A percentile compares a stretch with the other conserved stretches of the same genome.
These are phyloP conservation scores for Aristolochia contorta DNA, from an alignment of 164 flowering plant genomes.

Conservation along the genomic window DNA sequence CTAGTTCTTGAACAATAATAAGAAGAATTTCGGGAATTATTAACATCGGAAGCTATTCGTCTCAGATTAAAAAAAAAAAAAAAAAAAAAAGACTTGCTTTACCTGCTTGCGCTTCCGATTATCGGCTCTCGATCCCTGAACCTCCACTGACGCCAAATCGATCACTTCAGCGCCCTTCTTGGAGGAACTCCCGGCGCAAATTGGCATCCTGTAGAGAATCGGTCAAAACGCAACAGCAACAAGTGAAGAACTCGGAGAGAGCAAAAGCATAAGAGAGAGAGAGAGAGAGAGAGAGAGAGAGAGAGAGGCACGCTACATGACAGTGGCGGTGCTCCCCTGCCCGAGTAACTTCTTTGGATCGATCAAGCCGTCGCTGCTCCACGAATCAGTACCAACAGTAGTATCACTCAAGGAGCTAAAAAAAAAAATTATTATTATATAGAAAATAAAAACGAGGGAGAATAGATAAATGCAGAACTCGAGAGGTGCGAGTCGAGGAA, in stretches of 20 bases:
- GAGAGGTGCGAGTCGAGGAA: not conserved
- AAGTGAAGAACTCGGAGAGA: not conserved
- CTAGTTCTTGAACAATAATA: not conserved
- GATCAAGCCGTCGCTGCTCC: too few relatives aligned
- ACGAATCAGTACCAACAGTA: too few relatives aligned
- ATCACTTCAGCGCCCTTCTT: not conserved
- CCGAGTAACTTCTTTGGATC: too few relatives aligned
- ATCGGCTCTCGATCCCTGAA: not conserved
- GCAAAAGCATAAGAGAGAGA: not conserved
- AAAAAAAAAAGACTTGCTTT: not conserved
- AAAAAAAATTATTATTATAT: too few relatives aligned
- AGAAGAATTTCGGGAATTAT: not conserved
- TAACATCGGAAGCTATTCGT: not conserved
- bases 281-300: not conserved
- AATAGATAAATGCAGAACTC: not conserved
- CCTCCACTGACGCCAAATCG: not conserved
- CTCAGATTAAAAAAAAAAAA: not conserved
- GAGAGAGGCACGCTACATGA: not conserved
- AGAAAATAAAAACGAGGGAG: not conserved
- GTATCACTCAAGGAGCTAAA: not conserved
- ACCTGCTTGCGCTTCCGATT: conserved; percentile 2
- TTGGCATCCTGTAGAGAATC: not conserved
- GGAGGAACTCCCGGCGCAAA: not conserved
- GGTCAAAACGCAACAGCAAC: not conserved
- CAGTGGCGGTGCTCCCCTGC: not conserved